Base-by-base conservation (phyloP, 768 basidiomycete genomes). In the Leccinum longicurvipes region DNA sequence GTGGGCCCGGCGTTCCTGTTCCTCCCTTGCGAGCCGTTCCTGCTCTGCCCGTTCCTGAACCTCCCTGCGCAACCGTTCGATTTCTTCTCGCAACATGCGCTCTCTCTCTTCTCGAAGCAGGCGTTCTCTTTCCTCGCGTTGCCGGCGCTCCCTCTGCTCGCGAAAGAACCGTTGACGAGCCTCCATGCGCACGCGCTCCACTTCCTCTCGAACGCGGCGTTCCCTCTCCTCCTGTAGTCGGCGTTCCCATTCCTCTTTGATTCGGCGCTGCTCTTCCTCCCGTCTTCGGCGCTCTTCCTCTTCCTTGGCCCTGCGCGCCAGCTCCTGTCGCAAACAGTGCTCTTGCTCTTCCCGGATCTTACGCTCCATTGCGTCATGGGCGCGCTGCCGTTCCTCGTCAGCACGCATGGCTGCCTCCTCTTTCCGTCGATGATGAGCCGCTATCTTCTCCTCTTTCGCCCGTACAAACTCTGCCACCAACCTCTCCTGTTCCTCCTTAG, bases 321-420 rank as follows among this genome's bases (percentile, higher is more conserved):
- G 39, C 19, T 50, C 53, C 25, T 53, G 36, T 21, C 32, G 59
- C 28, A 58, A 58, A 36, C 34, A 15, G 1, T 41, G 53, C 4
- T 70, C 67, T 14, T 68, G 65, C 21, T 60, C 59, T 23, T 68
- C 70, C 3, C 61, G 51, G 6, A 64, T 17, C 32, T 24, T 52
- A 34, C 70, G 68, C 25, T 70, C 66, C 25, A 25, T 48, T 5
- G 58, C 58, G n/a, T 69, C 58, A 24, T 67, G 64, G 1, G 51
- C 60, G 10, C 60, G 63, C 10, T 44, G 63, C 17, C 52, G 60
- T 31, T 59, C 61, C 32, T 52, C 47, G 31, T 64, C 65, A 0
- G 45, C 57, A 25, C 54, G 58, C 23, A 58, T 29, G 12, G 50
- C 57, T n/a, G 50, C 60, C 32, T 65, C 60, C 27, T 67, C 61